These are phyloP conservation scores for Euryodendron excelsum DNA, from an alignment of 148 eudicot genomes.

Conservation along the genomic window DNA sequence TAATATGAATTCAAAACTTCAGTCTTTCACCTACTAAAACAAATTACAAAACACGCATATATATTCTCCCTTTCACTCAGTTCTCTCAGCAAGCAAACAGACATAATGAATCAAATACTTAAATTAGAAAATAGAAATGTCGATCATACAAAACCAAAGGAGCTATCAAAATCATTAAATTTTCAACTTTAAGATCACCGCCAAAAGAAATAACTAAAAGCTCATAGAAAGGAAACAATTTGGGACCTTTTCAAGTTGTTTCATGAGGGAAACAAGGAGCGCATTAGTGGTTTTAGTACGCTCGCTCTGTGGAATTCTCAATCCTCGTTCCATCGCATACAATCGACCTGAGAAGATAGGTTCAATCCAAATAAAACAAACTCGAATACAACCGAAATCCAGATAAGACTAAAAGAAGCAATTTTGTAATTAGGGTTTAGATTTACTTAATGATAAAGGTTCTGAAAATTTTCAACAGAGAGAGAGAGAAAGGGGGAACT, in stretches of 20 bases:
- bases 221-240: too few relatives aligned
- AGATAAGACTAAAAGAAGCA: background rate
- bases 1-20: too few relatives aligned
- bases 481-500: background rate
- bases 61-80: too few relatives aligned
- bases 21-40: too few relatives aligned
- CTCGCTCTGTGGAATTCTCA: conserved; percentile 70
- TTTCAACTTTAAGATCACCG: background rate
- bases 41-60: too few relatives aligned
- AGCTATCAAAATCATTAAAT: background rate
- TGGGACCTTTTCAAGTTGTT: conserved; percentile 92
- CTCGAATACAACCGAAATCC: background rate
- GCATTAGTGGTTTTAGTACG: conserved; percentile 79
- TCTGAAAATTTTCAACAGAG: background rate
- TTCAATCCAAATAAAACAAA: background rate
- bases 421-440: conserved; percentile 28
- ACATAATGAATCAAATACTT: too few relatives aligned
- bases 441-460: background rate
- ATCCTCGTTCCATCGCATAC: conserved; percentile 95
- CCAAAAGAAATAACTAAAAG: background rate
- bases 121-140: too few relatives aligned
- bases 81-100: too few relatives aligned
- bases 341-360: conserved; percentile 63
- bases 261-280: conserved; percentile 79
- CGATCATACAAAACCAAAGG: too few relatives aligned